Evolutionary conservation across 768 basidiomycete genomes (phyloP).

Genomic region (Boletus insuetus): DNA sequence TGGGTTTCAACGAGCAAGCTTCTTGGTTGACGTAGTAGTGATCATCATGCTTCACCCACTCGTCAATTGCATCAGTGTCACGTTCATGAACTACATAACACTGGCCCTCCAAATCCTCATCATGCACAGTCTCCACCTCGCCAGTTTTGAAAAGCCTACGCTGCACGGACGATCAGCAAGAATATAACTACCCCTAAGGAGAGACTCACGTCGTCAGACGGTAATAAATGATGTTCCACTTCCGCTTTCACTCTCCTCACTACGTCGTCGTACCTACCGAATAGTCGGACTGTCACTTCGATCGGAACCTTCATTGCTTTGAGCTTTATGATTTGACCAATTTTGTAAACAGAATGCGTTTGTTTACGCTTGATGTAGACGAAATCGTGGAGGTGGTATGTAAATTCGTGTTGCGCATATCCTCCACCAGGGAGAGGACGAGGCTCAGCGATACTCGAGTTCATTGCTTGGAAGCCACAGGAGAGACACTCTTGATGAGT

Average conservation of each 20-base stretch:
- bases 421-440: slow-evolving; percentile 32
- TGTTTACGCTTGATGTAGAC: slow-evolving; percentile 48
- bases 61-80: slow-evolving; percentile 29
- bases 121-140: slow-evolving; percentile 23
- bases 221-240: slow-evolving; percentile 14
- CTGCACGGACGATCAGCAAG: slow-evolving; percentile 17
- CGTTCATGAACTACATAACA: slow-evolving; percentile 46
- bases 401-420: slow-evolving; percentile 39
- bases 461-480: slow-evolving; percentile 40
- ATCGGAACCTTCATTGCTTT: slow-evolving; percentile 19
- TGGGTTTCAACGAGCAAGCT: slow-evolving; percentile 17
- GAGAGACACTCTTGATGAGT: slow-evolving; percentile 45
- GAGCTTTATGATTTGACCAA: slow-evolving; percentile 56
- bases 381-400: slow-evolving; percentile 60
- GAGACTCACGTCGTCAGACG: slow-evolving; percentile 43
- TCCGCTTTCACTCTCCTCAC: slow-evolving; percentile 20
- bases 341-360: slow-evolving; percentile 35
- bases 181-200: not conserved
- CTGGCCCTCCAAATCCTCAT: slow-evolving; percentile 48
- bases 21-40: slow-evolving; percentile 54
- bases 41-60: slow-evolving; percentile 51
- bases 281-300: slow-evolving; percentile 39
- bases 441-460: slow-evolving; percentile 23
- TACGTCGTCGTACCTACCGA: slow-evolving; percentile 46
- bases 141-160: slow-evolving; percentile 42